These are phyloP conservation scores for Beauveria scarabaeidicola DNA, from an alignment of 2,329 filamentous ascomycete genomes.

Conservation along the genomic window DNA sequence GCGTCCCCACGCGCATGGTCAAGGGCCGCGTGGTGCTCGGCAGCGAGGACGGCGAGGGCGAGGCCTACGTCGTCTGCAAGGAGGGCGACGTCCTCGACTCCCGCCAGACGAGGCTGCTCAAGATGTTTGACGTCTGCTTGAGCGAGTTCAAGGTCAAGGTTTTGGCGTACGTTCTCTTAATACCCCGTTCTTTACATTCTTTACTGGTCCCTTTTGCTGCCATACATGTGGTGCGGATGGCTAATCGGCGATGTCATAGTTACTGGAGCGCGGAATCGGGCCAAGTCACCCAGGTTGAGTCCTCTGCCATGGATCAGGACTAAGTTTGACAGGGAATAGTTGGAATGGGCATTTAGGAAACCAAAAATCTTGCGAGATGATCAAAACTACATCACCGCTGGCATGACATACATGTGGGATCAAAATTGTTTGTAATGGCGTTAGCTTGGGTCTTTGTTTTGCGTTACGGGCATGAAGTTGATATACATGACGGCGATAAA, in stretches of 20 bases:
- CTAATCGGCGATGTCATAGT: slow-evolving; percentile 24
- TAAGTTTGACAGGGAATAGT: neutral
- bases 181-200: neutral
- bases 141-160: slow-evolving; percentile 83
- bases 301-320: slow-evolving; percentile 28
- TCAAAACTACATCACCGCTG: neutral
- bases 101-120: slow-evolving; percentile 85
- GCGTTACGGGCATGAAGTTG: neutral
- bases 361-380: neutral
- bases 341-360: slow-evolving; percentile 3
- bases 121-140: slow-evolving; percentile 85
- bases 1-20: slow-evolving; percentile 80
- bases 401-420: slow-evolving; percentile 8
- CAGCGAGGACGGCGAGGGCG: slow-evolving; percentile 42
- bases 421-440: slow-evolving; percentile 8
- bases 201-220: neutral
- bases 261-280: slow-evolving; percentile 55
- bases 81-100: slow-evolving; percentile 81
- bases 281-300: slow-evolving; percentile 48
- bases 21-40: slow-evolving; percentile 78
- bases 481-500: neutral
- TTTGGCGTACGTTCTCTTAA: slow-evolving; percentile 50
- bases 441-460: slow-evolving; percentile 9
- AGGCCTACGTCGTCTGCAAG: slow-evolving; percentile 70
- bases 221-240: neutral